Evolutionary conservation across 2,329 filamentous ascomycete species (phyloP), one percentile per base, ranked within the genome.

Genomic region (Aspergillus pseudoterreus): DNA sequence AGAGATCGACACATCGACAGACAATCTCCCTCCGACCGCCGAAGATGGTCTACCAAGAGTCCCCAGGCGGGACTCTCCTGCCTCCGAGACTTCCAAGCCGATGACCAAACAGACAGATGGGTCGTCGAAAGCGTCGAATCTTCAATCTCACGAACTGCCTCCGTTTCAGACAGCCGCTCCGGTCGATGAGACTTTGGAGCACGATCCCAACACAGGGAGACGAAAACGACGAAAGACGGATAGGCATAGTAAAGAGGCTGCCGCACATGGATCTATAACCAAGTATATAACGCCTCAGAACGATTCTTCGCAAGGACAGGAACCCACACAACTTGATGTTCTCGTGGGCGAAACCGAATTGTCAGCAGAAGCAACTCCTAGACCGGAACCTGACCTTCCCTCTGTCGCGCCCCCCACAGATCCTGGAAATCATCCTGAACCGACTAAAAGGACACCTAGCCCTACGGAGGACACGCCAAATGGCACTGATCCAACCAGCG

Each of bases 211-310:
- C 47, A 52, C 59, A 11, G 54, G 51, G 36, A 60, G 71, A 43
- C 64, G 68, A 39, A 74, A 74, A 51, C 59, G 71, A 32, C 61
- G 68, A n/a, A 72, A 66, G 50, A 69, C 58, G 1, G 57, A 54
- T 9, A 54, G 61, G 14, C 54, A 57, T 41, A 41, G 50, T 30
- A 27, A 51, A 32, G 32, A 27, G 10, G 45, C 3, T 32, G n/a
- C 38, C 17, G n/a, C 32, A 11, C 27, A 22, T 14, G 45, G 50
- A 17, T 51, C 49, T 11, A 51, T 51, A 14, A 33, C 38, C 3
- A 47, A 44, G 12, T 47, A 27, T 30, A 39, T 47, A 22, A 10
- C 15, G 10, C 12, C 12, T 21, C 32, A 38, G 14, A 30, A 24
- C 17, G 15, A 42, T 22, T 19, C 14, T 15, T n/a, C 14, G 15